Evolutionary conservation across 2,329 filamentous ascomycete genomes (phyloP).

Genomic region (Davidsoniella neocaledoniae): DNA sequence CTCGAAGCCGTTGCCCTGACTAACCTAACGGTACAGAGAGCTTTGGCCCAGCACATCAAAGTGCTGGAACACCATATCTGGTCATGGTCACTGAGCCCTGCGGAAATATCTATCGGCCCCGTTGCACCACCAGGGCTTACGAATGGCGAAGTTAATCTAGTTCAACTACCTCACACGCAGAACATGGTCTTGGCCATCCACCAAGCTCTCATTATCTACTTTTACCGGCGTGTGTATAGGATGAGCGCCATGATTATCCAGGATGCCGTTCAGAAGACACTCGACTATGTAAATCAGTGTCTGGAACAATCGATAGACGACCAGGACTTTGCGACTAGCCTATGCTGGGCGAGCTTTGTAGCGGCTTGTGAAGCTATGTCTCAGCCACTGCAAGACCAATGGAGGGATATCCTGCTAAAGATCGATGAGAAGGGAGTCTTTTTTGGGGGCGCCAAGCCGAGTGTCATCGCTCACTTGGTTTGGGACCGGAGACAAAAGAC

Average conservation of each 20-base stretch:
- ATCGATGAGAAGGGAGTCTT: slow-evolving; percentile 19
- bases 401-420: slow-evolving; percentile 15
- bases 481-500: slow-evolving; percentile 18
- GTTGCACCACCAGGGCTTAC: not conserved
- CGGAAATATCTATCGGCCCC: slow-evolving; percentile 5
- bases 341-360: slow-evolving; percentile 28
- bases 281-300: slow-evolving; percentile 22
- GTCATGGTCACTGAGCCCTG: slow-evolving; percentile 17
- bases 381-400: slow-evolving; percentile 19
- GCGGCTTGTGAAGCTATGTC: slow-evolving; percentile 26
- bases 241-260: slow-evolving; percentile 25
- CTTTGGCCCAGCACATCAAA: slow-evolving; percentile 17
- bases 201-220: slow-evolving; percentile 27
- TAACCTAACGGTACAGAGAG: slow-evolving; percentile 12
- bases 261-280: slow-evolving; percentile 20
- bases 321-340: slow-evolving; percentile 22
- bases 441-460: slow-evolving; percentile 17
- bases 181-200: slow-evolving; percentile 23
- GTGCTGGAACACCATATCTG: slow-evolving; percentile 21
- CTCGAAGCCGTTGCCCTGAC: slow-evolving; percentile 16
- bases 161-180: slow-evolving; percentile 17
- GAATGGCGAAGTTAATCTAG: not conserved
- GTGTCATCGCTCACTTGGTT: slow-evolving; percentile 17
- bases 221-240: slow-evolving; percentile 25
- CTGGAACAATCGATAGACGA: slow-evolving; percentile 20